Base-by-base conservation (phyloP, 495 filamentous ascomycete species). In the Stereocaulon alpinum region DNA sequence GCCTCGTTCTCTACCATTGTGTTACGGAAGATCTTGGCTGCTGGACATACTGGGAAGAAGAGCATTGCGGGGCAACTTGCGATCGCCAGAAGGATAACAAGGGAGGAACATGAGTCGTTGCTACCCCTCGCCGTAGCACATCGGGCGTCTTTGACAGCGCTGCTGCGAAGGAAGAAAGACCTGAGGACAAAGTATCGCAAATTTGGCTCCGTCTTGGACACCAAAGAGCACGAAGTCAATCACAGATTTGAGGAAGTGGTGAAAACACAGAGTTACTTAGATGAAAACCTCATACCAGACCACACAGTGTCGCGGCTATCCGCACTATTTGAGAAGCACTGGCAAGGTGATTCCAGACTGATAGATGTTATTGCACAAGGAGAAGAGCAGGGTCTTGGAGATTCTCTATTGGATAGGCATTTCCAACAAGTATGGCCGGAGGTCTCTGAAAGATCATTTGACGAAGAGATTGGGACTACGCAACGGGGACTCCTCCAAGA, bases 1-100 rank as follows among this genome's bases (percentile, higher is more conserved):
- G 80, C 85, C 12, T 77, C 80, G 0, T 94, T 96, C 68, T 93
- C 91, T 6, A 86, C 84, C 22, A 78, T 82, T 0, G 89, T 95
- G 14, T 70, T 96, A 53, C 86, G 86, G 68, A 91, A 87, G 64
- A 63, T 80, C 11, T 69, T 86, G 24, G 71, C 76, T 0, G 53
- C 60, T 43, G 61, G 64, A 65, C 54, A 61, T 64, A 67, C 61
- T 61, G 50, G 49, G 61, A 63, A 66, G 63, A 64, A 75, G 67
- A 67, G 71, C 64, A 68, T 80, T 32, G 84, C 83, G 5, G 74
- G 82, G 68, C 75, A 68, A 17, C 59, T 94, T n/a, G 80, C 88
- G 7, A 76, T 81, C 2, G 82, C 87, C 20, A 74, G 77, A 15
- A 72, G 74, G 24, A 76, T 87, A 3, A 80, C 84, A 43, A 74